Evolutionary conservation across 164 flowering plant genomes (phyloP).

Genomic region (Kingdonia uniflora): DNA sequence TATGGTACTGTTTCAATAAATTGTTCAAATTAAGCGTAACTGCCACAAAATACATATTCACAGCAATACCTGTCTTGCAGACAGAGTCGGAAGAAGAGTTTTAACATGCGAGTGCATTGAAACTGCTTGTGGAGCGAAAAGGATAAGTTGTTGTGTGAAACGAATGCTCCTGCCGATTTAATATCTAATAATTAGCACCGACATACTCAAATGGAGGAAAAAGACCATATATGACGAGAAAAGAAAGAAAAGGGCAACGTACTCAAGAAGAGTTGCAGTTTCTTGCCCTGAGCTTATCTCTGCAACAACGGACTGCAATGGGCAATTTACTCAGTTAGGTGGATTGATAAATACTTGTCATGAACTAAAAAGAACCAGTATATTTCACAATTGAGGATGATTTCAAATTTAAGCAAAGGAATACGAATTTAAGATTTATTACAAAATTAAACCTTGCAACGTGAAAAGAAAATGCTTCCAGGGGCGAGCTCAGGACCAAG

Average conservation of each 20-base stretch:
- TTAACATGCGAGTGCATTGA: constrained; percentile 79
- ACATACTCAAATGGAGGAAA: constrained; percentile 71
- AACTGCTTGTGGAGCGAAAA: constrained; percentile 98
- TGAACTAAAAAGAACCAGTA: too few relatives aligned
- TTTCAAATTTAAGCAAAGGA: too few relatives aligned
- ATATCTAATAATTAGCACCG: not conserved
- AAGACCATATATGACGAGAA: too few relatives aligned
- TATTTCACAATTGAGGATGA: too few relatives aligned
- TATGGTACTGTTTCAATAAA: constrained; percentile 4
- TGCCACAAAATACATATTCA: not conserved
- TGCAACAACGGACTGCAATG: constrained; percentile 73
- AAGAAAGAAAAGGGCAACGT: too few relatives aligned
- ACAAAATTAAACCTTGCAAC: constrained; percentile 66
- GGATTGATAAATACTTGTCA: too few relatives aligned
- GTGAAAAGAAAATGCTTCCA: constrained; percentile 93
- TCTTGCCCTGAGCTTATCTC: constrained; percentile 88
- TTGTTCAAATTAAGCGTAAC: too few relatives aligned
- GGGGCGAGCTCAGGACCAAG: constrained; percentile 98
- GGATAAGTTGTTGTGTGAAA: constrained; percentile 92
- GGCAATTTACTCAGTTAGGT: not conserved
- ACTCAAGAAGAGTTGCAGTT: constrained; percentile 71
- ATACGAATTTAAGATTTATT: too few relatives aligned
- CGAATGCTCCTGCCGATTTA: constrained; percentile 60
- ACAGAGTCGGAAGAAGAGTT: constrained; percentile 70
- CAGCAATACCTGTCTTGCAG: constrained; percentile 76